Conservation (phyloP, 805 yeast genomes). For the Metschnikowia matae region DNA sequence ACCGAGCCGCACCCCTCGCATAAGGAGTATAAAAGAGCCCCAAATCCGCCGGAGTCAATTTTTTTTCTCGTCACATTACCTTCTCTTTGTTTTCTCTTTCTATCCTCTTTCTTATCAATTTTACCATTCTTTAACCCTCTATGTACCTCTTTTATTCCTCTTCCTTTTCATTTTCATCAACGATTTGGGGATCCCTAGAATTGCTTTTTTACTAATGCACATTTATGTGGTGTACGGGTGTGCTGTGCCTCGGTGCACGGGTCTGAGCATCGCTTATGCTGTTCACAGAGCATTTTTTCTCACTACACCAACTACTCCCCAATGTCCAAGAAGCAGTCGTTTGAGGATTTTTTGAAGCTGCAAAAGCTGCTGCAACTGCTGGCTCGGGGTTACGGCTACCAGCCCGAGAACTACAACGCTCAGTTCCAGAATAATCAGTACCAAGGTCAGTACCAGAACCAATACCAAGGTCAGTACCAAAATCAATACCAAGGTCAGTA, state of each 20-base stretch:
- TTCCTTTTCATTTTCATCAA: background rate
- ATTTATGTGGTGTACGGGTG: background rate
- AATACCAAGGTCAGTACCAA: background rate
- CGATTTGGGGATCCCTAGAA: background rate
- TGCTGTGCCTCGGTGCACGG: slow-evolving; percentile 9
- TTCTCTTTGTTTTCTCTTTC: too few relatives aligned
- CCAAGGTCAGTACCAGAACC: background rate
- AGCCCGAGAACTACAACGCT: slow-evolving; percentile 2
- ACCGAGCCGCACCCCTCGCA: background rate
- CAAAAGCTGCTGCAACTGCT: slow-evolving; percentile 32
- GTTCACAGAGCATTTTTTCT: slow-evolving; percentile 2
- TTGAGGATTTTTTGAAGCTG: slow-evolving; percentile 50
- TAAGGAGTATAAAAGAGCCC: background rate
- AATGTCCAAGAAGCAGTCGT: slow-evolving; percentile 36
- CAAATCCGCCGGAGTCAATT: background rate
- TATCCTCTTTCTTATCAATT: too few relatives aligned
- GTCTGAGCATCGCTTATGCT: slow-evolving; percentile 5
- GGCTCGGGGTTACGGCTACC: slow-evolving; percentile 27
- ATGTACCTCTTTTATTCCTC: background rate
- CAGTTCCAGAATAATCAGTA: slow-evolving; percentile 3
- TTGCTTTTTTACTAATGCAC: too few relatives aligned
- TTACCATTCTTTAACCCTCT: too few relatives aligned
- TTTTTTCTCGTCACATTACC: too few relatives aligned
- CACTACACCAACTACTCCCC: background rate
- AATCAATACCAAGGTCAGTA: slow-evolving; percentile 1